Evolutionary conservation across 2,329 filamentous ascomycete species (phyloP).

Genomic region (Penicillium brasilianum): DNA sequence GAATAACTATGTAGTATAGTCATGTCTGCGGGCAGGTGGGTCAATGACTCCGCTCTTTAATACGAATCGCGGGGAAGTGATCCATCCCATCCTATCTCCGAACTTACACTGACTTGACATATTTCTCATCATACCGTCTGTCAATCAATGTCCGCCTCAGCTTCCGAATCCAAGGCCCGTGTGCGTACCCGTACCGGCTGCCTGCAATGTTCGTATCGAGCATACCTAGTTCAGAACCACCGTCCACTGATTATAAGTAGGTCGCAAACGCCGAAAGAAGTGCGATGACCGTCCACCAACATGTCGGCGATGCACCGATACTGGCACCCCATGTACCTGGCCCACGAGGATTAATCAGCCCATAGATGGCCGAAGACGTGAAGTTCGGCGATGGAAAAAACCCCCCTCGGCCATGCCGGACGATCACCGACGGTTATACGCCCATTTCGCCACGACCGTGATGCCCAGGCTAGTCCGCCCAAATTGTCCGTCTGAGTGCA

Average conservation of each 20-base stretch:
- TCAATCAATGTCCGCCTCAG: neutral
- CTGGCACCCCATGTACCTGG: neutral
- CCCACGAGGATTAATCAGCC: neutral
- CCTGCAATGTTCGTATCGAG: neutral
- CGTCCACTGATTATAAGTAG: neutral
- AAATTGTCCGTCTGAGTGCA: neutral
- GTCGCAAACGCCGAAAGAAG: neutral
- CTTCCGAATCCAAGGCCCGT: neutral
- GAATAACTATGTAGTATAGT: neutral
- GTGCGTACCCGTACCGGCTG: constrained; percentile 1
- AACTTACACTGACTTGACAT: neutral
- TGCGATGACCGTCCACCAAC: neutral
- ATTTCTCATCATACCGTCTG: neutral
- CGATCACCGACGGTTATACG: neutral
- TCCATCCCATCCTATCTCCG: neutral
- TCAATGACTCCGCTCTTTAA: neutral
- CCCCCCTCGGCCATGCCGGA: neutral
- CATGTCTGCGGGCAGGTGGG: neutral
- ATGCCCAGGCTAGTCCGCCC: neutral
- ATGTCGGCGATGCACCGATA: neutral
- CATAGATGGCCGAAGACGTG: neutral
- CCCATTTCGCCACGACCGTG: neutral
- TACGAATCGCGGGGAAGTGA: neutral
- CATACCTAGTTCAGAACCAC: neutral
- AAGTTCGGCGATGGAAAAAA: neutral